A percentile compares a stretch with the other conserved stretches of the same genome.
Evolutionary conservation across 768 basidiomycete genomes (phyloP).

Genomic region (Mycena rosella): DNA sequence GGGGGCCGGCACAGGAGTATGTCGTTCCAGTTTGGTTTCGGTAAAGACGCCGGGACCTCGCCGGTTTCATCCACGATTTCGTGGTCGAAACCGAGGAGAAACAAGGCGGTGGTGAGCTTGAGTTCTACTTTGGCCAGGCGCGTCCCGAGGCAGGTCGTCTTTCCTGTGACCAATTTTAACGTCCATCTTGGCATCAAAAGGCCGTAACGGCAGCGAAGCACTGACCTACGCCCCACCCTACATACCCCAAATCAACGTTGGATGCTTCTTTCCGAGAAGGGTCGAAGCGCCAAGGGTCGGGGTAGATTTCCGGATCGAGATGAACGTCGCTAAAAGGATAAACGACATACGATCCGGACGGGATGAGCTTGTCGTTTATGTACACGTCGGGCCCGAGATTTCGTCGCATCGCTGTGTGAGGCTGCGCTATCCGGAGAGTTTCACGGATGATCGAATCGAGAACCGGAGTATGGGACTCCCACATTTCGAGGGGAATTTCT

Average conservation of each 20-base stretch:
- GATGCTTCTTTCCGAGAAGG: not conserved
- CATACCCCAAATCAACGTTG: not conserved
- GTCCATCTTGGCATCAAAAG: no score
- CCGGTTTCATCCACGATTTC: not conserved
- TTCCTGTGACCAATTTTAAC: no score
- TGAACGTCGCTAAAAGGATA: not conserved
- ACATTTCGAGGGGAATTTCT: constrained; percentile 30
- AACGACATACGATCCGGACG: not conserved
- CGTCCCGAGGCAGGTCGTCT: not conserved
- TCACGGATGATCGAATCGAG: no score
- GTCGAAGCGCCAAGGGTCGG: not conserved
- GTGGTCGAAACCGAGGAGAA: not conserved
- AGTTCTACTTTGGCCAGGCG: not conserved
- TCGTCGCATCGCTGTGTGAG: no score
- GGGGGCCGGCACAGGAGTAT: constrained; percentile 75
- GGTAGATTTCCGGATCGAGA: not conserved
- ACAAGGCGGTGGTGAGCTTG: not conserved
- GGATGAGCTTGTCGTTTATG: no score
- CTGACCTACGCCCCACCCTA: not conserved
- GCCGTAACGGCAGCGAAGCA: no score
- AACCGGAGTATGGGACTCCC: no score
- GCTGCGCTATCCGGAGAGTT: no score
- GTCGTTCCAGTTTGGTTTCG: not conserved
- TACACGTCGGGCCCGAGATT: no score
- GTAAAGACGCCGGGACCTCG: no score